Evolutionary conservation across 83 land plant genomes (phyloP).

Genomic region (Thuja plicata): DNA sequence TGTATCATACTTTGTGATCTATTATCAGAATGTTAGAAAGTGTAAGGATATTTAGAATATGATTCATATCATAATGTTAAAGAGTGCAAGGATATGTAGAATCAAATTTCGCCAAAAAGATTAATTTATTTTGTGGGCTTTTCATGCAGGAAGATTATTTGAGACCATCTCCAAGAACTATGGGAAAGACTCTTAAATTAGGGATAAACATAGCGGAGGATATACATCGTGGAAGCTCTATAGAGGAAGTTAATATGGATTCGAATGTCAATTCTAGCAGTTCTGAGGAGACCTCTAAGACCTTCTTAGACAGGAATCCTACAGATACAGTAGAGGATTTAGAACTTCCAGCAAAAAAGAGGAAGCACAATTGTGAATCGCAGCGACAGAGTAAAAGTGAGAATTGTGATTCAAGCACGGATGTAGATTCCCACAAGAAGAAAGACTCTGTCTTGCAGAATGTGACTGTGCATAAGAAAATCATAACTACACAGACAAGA

Average conservation of each 20-base stretch:
- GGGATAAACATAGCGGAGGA: background rate
- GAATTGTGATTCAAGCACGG: background rate
- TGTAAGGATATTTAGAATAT: no score
- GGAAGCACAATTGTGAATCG: background rate
- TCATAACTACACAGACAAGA: background rate
- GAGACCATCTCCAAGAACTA: background rate
- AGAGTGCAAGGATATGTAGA: no score
- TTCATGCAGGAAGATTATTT: background rate
- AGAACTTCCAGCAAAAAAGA: background rate
- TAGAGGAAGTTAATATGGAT: background rate
- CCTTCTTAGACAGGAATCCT: background rate
- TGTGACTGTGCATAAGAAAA: background rate
- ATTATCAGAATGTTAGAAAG: no score
- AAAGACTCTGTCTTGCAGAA: no score
- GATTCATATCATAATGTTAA: no score
- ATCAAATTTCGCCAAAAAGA: no score
- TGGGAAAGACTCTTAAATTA: background rate
- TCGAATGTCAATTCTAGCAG: background rate
- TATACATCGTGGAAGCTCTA: background rate
- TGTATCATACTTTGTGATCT: no score
- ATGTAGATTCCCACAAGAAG: background rate
- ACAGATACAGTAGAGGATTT: background rate
- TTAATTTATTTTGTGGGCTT: no score
- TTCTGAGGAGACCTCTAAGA: background rate
- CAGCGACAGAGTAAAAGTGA: background rate